Evolutionary conservation across 108 stramenopile genomes (phyloP), one percentile per base, ranked within the genome.

Genomic region (Phaeodactylum tricornutum): DNA sequence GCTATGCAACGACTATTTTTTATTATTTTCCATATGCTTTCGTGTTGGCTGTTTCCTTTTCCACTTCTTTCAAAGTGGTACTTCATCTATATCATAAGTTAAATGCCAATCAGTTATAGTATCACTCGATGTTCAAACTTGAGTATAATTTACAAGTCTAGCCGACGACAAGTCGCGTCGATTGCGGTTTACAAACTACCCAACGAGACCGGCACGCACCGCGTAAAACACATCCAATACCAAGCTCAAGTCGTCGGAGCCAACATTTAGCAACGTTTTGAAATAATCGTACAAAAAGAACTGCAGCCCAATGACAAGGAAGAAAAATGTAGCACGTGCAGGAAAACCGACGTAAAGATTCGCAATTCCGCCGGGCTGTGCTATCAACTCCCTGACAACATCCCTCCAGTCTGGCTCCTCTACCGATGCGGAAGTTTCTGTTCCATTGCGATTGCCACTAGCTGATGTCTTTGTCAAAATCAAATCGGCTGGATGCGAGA

Each of bases 221-320:
- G 85, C 83, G 44, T 87, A 92, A 51, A 92, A 92, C 11, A 92
- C 90, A 62, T 92, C 90, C 52, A 92, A 59, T 15, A 92, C 90
- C 7, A 92, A 62, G 36, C 73, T 82, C 45, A 92, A 62, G 61
- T 92, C 90, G 59, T 92, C 90, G 8, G 73, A 70, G 12, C 82
- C 77, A 15, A 92, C 90, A 21, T 83, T 61, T 26, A 92, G 70
- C 32, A 92, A 29, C 27, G 58, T 78, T 61, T 92, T 92, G 15
- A 84, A 62, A 62, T 83, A 87, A 42, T 92, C 90, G 61, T 92
- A 92, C 30, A 92, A 71, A 43, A 92, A 85, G 52, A 92, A 92
- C 47, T 92, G 90, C 22, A 87, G 74, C 8, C 90, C 90, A 47
- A 92, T 92, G 2, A 92, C 90, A 14, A 87, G 53, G 55, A 92